Evolutionary conservation across 148 eudicot genomes (phyloP), one percentile per base, ranked within the genome.

Genomic region (Selenicereus undatus): DNA sequence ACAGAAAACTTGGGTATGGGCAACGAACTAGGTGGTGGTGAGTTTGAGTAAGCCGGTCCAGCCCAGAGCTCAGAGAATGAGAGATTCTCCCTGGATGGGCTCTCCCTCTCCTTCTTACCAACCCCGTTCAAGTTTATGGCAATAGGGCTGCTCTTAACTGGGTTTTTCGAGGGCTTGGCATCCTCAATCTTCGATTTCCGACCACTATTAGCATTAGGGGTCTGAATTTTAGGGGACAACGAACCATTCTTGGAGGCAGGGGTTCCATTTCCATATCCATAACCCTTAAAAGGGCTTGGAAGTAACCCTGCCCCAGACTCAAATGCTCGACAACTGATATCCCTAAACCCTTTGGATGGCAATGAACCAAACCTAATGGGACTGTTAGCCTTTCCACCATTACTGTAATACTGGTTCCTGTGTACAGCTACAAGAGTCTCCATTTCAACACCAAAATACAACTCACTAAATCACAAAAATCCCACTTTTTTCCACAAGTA

Each of bases 21-120:
- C 85, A 94, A 26, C 56, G 97, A 94, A 86, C 97, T 94, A 20
- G 98, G 98, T 3, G 97, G 97, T 13, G 97, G 98, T 11, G 98
- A 94, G 82, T 92, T 92, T 6, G 93, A 94, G 86, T 92, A 94
- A 0, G 95, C 88, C 52, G 98, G 98, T 76, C 98, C 98, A 17
- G 98, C 98, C 98, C 98, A 94, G 11, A 78, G 89, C 89, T 92
- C 98, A 21, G 93, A 89, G 30, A 82, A 88, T 21, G 78, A 75
- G 64, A 82, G 48, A 42, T 81, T 82, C 30, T 85, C 87, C 83
- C 56, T 76, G 43, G 74, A 58, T 20, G 12, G 77, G 32, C 45
- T 77, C 71, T 86, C 85, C 64, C 45, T 77, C 71, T 86, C 85
- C 69, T 76, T 85, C 56, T 65, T 81, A 71, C 77, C 29, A 78